Percentiles rank a stretch among this genome's conserved stretches.
phyloP scores from a whole-genome alignment of 169 alveolate genomes.

The Sarcocystis neurona region DNA sequence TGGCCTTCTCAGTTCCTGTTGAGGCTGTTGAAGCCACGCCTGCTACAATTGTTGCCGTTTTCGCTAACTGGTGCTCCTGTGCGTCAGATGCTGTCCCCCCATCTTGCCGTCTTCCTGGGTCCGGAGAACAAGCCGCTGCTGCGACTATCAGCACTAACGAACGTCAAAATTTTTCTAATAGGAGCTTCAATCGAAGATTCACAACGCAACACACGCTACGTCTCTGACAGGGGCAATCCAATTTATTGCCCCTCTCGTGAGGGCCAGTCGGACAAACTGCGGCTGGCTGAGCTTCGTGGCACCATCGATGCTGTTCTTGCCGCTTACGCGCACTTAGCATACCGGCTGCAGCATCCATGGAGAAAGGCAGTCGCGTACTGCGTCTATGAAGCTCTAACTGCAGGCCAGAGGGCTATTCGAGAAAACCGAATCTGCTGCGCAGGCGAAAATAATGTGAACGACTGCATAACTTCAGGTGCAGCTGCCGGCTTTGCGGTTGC shows the following conservation, averaged over 20 bases:
- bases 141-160: neutral
- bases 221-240: neutral
- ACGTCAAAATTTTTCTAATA: neutral
- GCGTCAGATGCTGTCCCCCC: constrained; percentile 26
- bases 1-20: neutral
- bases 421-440: neutral
- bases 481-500: too few species aligned
- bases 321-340: constrained; percentile 19
- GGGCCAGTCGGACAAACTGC: neutral
- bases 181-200: constrained; percentile 29
- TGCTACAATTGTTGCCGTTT: neutral
- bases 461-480: too few species aligned
- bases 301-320: constrained; percentile 15
- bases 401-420: neutral
- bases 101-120: constrained; percentile 8
- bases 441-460: too few species aligned
- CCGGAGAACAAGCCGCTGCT: constrained; percentile 31
- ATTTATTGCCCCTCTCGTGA: neutral
- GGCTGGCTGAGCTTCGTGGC: constrained; percentile 24
- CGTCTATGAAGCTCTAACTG: neutral
- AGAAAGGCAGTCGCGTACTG: constrained; percentile 37
- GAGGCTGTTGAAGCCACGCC: neutral
- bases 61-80: neutral
- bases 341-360: constrained; percentile 1
- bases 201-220: constrained; percentile 8